Evolutionary conservation across 1,139 yeast species (phyloP).

Genomic region (Kodamaea plutei): DNA sequence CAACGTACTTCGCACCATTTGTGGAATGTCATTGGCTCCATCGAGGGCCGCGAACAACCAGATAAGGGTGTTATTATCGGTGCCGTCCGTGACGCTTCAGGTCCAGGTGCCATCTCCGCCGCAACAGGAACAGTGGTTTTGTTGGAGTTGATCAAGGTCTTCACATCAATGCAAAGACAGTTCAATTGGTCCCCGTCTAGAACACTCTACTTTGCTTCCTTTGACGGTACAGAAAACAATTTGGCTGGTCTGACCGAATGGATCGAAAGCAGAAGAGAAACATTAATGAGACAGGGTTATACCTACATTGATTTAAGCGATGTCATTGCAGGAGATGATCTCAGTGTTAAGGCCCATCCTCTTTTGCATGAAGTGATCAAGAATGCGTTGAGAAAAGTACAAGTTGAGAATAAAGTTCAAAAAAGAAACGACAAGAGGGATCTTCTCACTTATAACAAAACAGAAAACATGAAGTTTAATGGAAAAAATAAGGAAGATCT

Average conservation of each 20-base stretch:
- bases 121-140: constrained; percentile 74
- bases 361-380: constrained; percentile 46
- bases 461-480: constrained; percentile 2
- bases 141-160: constrained; percentile 65
- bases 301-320: constrained; percentile 77
- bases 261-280: constrained; percentile 55
- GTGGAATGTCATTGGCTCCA: constrained; percentile 77
- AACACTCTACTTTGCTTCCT: constrained; percentile 77
- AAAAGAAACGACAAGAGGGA: constrained; percentile 2
- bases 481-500: constrained; percentile 8
- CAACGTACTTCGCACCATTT: constrained; percentile 61
- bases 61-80: constrained; percentile 77
- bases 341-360: constrained; percentile 67
- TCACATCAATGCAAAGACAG: constrained; percentile 62
- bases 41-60: constrained; percentile 76
- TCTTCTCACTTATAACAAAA: too few relatives aligned
- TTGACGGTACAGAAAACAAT: constrained; percentile 82
- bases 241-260: constrained; percentile 83
- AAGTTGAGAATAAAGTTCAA: constrained; percentile 6
- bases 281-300: constrained; percentile 57
- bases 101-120: constrained; percentile 71
- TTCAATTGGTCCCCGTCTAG: constrained; percentile 83
- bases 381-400: constrained; percentile 38
- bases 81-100: constrained; percentile 75
- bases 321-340: constrained; percentile 58